Conservation (phyloP, 2,329 filamentous ascomycete genomes). For the Alternaria dauci region DNA sequence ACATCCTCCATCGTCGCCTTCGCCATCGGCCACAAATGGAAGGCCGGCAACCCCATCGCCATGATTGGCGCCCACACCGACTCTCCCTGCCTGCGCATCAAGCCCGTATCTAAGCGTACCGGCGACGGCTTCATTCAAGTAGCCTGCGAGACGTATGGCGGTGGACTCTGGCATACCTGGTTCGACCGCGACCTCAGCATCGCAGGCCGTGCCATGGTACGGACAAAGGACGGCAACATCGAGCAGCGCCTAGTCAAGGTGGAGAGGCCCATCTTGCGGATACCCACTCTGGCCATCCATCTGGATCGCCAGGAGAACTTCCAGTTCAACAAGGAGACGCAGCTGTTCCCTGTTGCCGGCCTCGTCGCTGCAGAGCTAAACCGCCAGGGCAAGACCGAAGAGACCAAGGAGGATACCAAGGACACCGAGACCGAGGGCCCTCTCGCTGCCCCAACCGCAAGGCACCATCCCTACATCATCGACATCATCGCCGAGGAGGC, state of each 20-base stretch:
- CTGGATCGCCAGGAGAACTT: constrained; percentile 87
- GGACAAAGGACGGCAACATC: constrained; percentile 75
- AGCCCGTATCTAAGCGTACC: constrained; percentile 91
- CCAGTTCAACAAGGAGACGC: constrained; percentile 95
- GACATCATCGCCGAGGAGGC: constrained; percentile 84
- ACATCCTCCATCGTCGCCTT: constrained; percentile 92
- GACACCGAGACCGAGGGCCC: constrained; percentile 56
- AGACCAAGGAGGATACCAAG: constrained; percentile 56
- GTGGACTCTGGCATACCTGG: constrained; percentile 97
- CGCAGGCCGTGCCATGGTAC: constrained; percentile 86
- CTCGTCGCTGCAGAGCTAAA: constrained; percentile 89
- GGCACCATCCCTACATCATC: constrained; percentile 88
- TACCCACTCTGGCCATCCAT: constrained; percentile 94
- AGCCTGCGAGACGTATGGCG: constrained; percentile 95
- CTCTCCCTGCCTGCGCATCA: constrained; percentile 88
- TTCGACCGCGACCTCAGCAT: constrained; percentile 95
- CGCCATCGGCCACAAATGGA: constrained; percentile 89
- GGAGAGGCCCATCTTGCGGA: constrained; percentile 86
- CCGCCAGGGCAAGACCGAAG: constrained; percentile 66
- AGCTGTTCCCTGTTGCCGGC: constrained; percentile 92
- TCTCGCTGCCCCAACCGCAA: constrained; percentile 76
- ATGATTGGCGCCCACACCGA: constrained; percentile 98
- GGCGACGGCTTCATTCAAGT: constrained; percentile 90
- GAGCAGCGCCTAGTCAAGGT: constrained; percentile 88
- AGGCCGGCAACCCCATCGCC: constrained; percentile 85